Base-by-base conservation (phyloP, 371 early-diverging fungal genomes). In the Lichtheimia ramosa region DNA sequence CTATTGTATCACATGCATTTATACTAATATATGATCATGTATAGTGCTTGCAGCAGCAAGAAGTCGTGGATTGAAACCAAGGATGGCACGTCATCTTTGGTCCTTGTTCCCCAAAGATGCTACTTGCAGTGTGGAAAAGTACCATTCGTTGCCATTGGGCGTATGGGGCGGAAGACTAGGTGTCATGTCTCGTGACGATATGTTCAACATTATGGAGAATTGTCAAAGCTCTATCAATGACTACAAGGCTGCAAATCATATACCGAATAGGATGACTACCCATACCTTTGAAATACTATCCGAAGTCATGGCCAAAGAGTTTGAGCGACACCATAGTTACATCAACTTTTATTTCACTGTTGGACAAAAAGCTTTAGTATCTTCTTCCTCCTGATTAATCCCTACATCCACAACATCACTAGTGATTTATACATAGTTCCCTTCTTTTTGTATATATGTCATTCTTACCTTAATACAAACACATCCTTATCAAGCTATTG, bases 161-260 rank as follows among this genome's bases (percentile, higher is more conserved):
- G 16, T 62, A 13, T 71, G 71, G 71, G 71, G 71, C 12, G 71
- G 71, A 14, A 56, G 71, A 13, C 24, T 71, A 12, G 71, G 71
- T 24, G 67, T 66, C 15, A 21, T 64, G 21, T 61, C 58, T 48
- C 56, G 62, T 16, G 71, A 71, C 3, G 71, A 71, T 49, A 48
- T 71, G 13, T 34, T 61, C 43, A 55, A 63, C 39, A 28, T 71
- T 2, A 50, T 64, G 10, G 28, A 50, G 6, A 52, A 62, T 40
- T 57, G 56, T 15, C 62, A 62, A 23, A 24, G 57, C 25, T 56
- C 62, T 41, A 58, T 69, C 34, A 20, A 42, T 14, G 41, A 55
- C 23, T 62, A 59, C 48, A 61, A 64, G 18, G 46, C 10, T 18
- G 51, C 15, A 12, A 40, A 46, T 27, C 48, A 21, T 10, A 28